phyloP scores from a whole-genome alignment of 2,329 filamentous ascomycete species.

The Curvularia sp. region DNA sequence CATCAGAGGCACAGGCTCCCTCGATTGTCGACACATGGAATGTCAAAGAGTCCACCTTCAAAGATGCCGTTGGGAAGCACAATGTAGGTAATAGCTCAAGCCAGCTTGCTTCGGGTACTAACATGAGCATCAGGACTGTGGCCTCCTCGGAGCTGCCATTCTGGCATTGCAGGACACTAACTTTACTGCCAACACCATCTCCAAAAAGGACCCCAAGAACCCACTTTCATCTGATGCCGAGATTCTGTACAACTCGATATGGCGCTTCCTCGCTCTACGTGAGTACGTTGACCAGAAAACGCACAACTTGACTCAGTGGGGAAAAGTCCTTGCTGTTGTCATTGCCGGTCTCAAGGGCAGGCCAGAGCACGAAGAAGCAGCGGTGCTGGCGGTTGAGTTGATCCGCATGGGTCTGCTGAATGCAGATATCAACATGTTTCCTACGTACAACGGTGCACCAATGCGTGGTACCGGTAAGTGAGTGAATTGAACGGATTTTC shows the following conservation, averaged over 20 bases:
- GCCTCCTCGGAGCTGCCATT: conserved; percentile 58
- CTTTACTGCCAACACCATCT: conserved; percentile 73
- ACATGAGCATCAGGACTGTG: conserved; percentile 29
- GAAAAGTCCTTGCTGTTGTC: conserved; percentile 73
- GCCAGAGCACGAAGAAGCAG: conserved; percentile 73
- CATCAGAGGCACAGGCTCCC: conserved; percentile 57
- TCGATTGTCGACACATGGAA: conserved; percentile 72
- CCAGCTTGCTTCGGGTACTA: conserved; percentile 9
- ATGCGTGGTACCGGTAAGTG: conserved; percentile 59
- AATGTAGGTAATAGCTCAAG: conserved; percentile 22
- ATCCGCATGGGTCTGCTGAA: conserved; percentile 80
- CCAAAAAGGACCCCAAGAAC: conserved; percentile 58
- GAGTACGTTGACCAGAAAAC: conserved; percentile 76
- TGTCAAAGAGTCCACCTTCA: conserved; percentile 67
- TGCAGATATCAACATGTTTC: conserved; percentile 66
- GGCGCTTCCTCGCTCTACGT: conserved; percentile 87
- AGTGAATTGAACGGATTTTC: not conserved
- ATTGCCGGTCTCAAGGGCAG: conserved; percentile 67
- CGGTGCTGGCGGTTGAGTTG: conserved; percentile 85
- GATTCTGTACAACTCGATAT: conserved; percentile 76
- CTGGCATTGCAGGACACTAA: conserved; percentile 71
- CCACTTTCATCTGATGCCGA: conserved; percentile 70
- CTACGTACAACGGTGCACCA: conserved; percentile 63
- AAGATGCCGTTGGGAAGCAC: conserved; percentile 46
- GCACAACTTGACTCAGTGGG: conserved; percentile 85